Conservation (phyloP, 306 rosid species). For the Castanospermum australe region DNA sequence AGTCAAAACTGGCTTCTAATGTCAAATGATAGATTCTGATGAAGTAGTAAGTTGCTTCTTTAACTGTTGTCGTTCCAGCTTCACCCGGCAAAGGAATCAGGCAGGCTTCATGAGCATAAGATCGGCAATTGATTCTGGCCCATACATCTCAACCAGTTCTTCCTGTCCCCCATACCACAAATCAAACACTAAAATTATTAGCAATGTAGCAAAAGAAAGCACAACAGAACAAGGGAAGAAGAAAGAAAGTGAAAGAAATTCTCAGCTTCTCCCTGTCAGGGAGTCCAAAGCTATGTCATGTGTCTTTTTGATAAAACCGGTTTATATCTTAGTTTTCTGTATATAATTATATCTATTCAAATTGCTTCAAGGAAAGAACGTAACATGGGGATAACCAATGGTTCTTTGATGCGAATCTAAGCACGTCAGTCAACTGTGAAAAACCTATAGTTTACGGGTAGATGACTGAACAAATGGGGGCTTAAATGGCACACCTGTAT, state of each 20-base stretch:
- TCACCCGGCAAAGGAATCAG: neutral
- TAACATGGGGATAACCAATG: neutral
- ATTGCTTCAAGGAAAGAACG: neutral
- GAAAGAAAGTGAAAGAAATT: neutral
- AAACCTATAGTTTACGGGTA: neutral
- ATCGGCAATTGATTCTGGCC: slow-evolving; percentile 28
- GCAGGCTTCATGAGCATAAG: slow-evolving; percentile 5
- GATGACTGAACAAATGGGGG: neutral
- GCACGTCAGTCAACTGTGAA: neutral
- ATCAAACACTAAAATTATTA: neutral
- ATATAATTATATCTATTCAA: neutral
- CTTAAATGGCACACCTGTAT: slow-evolving; percentile 39
- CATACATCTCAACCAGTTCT: slow-evolving; percentile 28
- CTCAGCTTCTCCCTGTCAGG: too few species aligned
- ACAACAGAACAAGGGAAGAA: neutral
- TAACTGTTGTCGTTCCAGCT: neutral
- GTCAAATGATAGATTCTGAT: neutral
- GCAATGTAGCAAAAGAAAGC: neutral
- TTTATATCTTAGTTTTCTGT: neutral
- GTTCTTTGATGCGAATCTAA: neutral
- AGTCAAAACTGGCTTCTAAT: neutral
- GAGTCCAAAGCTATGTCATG: too few species aligned
- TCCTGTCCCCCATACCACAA: slow-evolving; percentile 40
- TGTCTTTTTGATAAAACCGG: too few species aligned
- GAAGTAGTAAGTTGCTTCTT: neutral